Conservation (phyloP, 768 basidiomycete species). For the Strobilomyces echinocephalus region DNA sequence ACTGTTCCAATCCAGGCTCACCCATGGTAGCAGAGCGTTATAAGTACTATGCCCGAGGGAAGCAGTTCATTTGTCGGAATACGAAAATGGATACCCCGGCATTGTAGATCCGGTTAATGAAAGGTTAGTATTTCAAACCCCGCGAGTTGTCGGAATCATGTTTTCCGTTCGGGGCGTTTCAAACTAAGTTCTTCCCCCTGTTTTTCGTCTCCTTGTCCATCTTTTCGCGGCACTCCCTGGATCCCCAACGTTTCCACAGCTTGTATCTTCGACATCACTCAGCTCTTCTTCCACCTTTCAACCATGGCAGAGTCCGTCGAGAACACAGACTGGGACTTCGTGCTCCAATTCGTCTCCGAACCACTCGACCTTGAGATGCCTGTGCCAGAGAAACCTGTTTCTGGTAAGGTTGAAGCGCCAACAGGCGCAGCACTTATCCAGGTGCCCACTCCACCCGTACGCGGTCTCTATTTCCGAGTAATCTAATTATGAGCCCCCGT, state of each 20-base stretch:
- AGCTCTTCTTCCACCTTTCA: neutral
- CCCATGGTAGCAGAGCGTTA: no score
- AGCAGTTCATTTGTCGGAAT: no score
- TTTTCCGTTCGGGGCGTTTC: conserved; percentile 4
- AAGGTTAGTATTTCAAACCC: conserved; percentile 3
- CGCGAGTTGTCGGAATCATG: conserved; percentile 8
- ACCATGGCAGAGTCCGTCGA: conserved; percentile 35
- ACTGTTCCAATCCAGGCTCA: neutral
- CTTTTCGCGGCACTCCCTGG: neutral
- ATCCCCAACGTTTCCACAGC: neutral
- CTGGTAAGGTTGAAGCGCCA: conserved; percentile 20
- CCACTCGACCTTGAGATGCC: conserved; percentile 34
- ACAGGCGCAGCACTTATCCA: conserved; percentile 28
- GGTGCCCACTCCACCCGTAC: conserved; percentile 64
- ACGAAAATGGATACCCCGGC: conserved; percentile 3
- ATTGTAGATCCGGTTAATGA: conserved; percentile 15
- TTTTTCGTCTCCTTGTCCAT: conserved; percentile 2
- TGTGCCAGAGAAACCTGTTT: conserved; percentile 35
- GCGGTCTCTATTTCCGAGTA: conserved; percentile 14
- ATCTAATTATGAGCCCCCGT: conserved; percentile 5
- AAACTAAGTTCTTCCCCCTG: conserved; percentile 15
- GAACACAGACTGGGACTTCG: conserved; percentile 54
- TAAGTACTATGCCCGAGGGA: no score
- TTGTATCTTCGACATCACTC: neutral
- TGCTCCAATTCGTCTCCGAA: conserved; percentile 55